These are phyloP conservation scores for Ceratobasidium theobromae DNA, from an alignment of 1,284 basidiomycete species.

Conservation along the genomic window DNA sequence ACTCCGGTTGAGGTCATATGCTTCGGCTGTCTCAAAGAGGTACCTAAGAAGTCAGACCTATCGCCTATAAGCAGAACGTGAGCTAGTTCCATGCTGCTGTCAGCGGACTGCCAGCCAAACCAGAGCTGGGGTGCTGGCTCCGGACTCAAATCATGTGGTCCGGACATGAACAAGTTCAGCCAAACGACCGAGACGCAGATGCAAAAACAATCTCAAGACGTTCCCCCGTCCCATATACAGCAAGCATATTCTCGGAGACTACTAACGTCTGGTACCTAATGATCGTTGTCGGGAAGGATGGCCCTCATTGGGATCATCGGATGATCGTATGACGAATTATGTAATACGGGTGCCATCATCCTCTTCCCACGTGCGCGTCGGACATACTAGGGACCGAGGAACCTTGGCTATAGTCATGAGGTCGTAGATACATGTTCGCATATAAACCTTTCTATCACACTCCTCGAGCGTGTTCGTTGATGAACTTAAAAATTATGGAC, in stretches of 20 bases:
- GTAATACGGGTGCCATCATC: not conserved
- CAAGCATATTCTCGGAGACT: too few species aligned
- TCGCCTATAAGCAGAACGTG: not conserved
- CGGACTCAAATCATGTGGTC: not conserved
- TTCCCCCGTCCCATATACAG: not conserved
- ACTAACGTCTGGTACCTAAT: not conserved
- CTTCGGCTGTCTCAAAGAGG: not conserved
- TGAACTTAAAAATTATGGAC: too few species aligned
- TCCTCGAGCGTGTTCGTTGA: too few species aligned
- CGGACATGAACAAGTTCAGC: not conserved
- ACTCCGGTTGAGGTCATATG: constrained; percentile 14
- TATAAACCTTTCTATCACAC: too few species aligned
- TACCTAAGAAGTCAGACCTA: not conserved
- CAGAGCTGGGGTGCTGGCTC: not conserved
- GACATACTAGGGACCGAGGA: not conserved
- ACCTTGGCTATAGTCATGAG: not conserved
- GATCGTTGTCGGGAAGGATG: not conserved
- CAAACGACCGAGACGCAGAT: not conserved
- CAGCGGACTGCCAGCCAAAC: not conserved
- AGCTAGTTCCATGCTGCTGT: not conserved
- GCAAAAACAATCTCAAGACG: not conserved
- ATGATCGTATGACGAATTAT: not conserved
- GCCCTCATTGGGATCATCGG: not conserved
- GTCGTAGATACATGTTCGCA: too few species aligned
- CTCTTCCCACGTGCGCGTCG: not conserved